Evolutionary conservation across 1,284 basidiomycete genomes (phyloP), one percentile per base, ranked within the genome.

Genomic region (Ganoderma boninense): DNA sequence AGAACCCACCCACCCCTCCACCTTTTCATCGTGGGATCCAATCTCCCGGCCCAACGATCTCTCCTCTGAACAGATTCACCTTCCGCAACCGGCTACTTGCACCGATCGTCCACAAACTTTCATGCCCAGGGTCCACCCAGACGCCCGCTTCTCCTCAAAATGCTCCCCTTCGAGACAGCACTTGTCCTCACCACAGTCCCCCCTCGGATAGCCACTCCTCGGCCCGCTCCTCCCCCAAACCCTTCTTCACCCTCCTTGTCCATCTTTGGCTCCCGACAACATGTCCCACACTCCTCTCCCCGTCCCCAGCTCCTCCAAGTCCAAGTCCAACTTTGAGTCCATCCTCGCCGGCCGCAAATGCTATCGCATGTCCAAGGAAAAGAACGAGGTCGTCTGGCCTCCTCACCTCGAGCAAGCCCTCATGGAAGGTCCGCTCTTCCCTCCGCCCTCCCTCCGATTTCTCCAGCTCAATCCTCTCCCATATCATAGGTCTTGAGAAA

Each of bases 351-450:
- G 86, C 38, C 85, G 90, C 67, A 91, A 90, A 80, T 89, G 85
- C 74, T 92, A 90, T 88, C 92, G 91, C 77, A 90, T 89, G 2
- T 78, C 89, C 56, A 86, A 86, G 76, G 90, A 89, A 65, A 80
- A 79, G 71, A 86, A 87, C 29, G 90, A 92, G 75, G 84, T 89
- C 20, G 90, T 92, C 18, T 92, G 90, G 90, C 91, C 91, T 62
- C 90, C 89, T 23, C 85, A 89, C 73, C 87, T 92, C 63, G 91
- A 92, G 81, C 89, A 88, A 42, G 89, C 89, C 54, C 82, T 93
- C 70, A 85, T 92, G 63, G 89, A 92, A 84, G 91, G 91, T 90
- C 46, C 32, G 63, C 49, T 43, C 38, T 3, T n/a, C 20, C 11
- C 23, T n/a, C 32, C 54, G 56, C 23, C 13, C 38, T 52, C 38